Percentiles rank a stretch among this genome's conserved stretches.
Evolutionary conservation across 345 rosid genomes (phyloP).

Genomic region (Nasturtium officinale): DNA sequence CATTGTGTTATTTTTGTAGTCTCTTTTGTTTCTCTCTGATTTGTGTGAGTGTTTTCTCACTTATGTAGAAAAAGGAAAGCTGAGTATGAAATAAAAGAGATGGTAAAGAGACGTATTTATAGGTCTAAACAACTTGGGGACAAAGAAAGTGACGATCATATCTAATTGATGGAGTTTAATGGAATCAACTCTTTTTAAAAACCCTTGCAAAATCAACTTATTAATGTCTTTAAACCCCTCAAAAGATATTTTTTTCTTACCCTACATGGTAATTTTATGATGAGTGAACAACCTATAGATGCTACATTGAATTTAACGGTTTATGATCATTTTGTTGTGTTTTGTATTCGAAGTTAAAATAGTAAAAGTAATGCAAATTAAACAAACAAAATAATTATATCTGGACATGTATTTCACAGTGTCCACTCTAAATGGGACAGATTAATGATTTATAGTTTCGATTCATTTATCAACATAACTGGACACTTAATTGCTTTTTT

Average conservation of each 20-base stretch:
- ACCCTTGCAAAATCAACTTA: background rate
- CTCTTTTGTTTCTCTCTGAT: constrained; percentile 1
- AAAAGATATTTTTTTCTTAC: background rate
- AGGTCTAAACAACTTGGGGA: constrained; percentile 39
- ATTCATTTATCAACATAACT: constrained; percentile 1
- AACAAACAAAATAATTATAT: background rate
- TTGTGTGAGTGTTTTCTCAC: background rate
- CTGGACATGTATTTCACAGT: background rate
- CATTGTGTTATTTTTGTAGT: constrained; percentile 14
- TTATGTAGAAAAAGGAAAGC: constrained; percentile 14
- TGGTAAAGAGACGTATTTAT: constrained; percentile 33
- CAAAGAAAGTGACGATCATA: constrained; percentile 27
- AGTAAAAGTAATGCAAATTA: background rate
- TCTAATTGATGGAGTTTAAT: constrained; percentile 16
- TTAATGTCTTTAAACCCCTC: background rate
- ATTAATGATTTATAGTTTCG: constrained; percentile 3
- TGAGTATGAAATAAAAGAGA: constrained; percentile 29
- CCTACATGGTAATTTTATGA: background rate
- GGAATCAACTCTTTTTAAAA: background rate
- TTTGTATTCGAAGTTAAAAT: background rate
- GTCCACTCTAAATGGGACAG: background rate
- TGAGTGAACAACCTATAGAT: background rate
- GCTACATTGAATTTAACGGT: background rate
- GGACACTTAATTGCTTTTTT: background rate
- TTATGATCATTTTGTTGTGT: background rate